Base-by-base conservation (phyloP, 1,284 basidiomycete genomes). In the Filobasidium uniguttulatum region DNA sequence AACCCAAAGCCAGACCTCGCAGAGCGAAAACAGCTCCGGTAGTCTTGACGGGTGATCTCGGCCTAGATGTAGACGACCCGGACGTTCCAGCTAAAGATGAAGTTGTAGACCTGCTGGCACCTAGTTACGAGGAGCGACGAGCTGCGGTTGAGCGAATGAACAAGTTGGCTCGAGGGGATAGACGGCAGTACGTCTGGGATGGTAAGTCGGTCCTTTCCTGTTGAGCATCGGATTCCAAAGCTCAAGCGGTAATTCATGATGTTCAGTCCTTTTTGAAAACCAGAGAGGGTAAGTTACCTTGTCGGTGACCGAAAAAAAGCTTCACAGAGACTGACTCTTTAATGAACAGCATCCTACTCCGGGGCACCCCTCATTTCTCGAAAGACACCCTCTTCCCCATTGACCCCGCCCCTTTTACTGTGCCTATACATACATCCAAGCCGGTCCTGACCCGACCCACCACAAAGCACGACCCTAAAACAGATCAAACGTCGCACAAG, bases 101-200 rank as follows among this genome's bases (percentile, higher is more conserved):
- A 15, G 14, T 35, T n/a, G 37, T 41, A 3, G 22, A 48, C 19
- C 37, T 48, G 19, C 23, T 48, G 20, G 37, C 47, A 30, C 15
- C 22, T n/a, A 14, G 19, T 17, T 17, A 22, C 6, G 5, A 36
- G n/a, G 47, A 48, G 22, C 9, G 47, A n/a, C 10, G 33, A 17
- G 36, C 14, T n/a, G 47, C 47, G 22, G 23, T 41, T 5, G 30
- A 9, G 30, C 66, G 73, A 34, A 83, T 85, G 43, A 73, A 72
- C 29, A 72, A 74, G 31, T 75, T 81, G 69, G 82, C 84, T 63
- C 68, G 73, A 44, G 69, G 71, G 37, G 76, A 77, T 56, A 78
- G 77, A 1, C 56, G 77, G 40, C 74, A 79, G 44, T 86, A 87
- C 41, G 64, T 66, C 57, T 90, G 86, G 86, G 77, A 76, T 58